These are phyloP conservation scores for Extremus antarcticus DNA, from an alignment of 495 filamentous ascomycete genomes.

Conservation along the genomic window DNA sequence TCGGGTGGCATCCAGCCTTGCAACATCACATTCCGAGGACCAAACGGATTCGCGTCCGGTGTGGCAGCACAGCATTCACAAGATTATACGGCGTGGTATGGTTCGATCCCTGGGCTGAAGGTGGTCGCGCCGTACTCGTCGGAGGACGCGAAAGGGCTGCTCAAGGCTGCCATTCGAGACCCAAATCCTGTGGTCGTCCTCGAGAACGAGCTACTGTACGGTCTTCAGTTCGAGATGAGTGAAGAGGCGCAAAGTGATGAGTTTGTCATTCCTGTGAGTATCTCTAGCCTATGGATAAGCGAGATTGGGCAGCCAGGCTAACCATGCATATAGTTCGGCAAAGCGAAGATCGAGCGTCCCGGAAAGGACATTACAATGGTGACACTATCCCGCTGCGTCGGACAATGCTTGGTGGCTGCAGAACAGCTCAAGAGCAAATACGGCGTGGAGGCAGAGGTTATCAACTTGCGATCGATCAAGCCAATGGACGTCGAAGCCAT, in stretches of 20 bases:
- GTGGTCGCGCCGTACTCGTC: slow-evolving; percentile 91
- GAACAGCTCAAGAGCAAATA: slow-evolving; percentile 88
- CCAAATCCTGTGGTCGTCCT: slow-evolving; percentile 92
- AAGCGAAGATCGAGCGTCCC: slow-evolving; percentile 94
- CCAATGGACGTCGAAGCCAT: slow-evolving; percentile 92
- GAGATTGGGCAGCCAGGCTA: not conserved
- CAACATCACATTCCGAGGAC: slow-evolving; percentile 98
- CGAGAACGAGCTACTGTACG: slow-evolving; percentile 97
- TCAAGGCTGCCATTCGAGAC: slow-evolving; percentile 96
- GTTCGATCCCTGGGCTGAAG: slow-evolving; percentile 93
- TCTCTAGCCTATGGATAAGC: not conserved
- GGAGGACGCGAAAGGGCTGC: slow-evolving; percentile 93
- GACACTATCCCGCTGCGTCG: slow-evolving; percentile 86
- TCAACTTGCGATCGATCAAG: slow-evolving; percentile 96
- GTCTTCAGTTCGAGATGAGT: slow-evolving; percentile 87
- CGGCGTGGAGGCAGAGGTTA: slow-evolving; percentile 88
- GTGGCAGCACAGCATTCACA: slow-evolving; percentile 97
- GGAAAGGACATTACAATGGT: slow-evolving; percentile 96
- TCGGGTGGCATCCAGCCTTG: slow-evolving; percentile 98
- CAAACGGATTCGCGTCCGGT: slow-evolving; percentile 93
- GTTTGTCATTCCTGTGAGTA: slow-evolving; percentile 68
- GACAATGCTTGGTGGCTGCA: slow-evolving; percentile 79
- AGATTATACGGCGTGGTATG: slow-evolving; percentile 97
- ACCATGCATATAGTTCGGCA: slow-evolving; percentile 52
- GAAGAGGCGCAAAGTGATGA: slow-evolving; percentile 89